Conservation (phyloP, 2,329 filamentous ascomycete genomes). For the Coniosporium tulheliwenetii region DNA sequence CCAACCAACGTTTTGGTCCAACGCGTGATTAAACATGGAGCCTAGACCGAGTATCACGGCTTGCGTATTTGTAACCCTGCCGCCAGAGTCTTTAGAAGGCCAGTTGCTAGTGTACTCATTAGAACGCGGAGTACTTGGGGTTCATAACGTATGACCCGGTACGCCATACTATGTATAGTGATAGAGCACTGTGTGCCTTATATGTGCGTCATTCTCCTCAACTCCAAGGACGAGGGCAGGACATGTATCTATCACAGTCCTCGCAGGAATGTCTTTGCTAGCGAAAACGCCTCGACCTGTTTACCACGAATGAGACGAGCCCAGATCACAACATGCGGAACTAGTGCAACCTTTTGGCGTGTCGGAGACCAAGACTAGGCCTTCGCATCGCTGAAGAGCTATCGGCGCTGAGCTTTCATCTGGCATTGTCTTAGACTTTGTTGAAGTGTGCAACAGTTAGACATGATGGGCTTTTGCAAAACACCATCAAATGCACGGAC, state of each 20-base stretch:
- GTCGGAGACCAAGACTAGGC: constrained; percentile 27
- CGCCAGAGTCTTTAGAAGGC: constrained; percentile 14
- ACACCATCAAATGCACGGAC: too few relatives aligned
- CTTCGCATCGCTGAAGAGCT: constrained; percentile 5
- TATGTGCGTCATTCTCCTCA: constrained; percentile 31
- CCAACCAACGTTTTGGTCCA: constrained; percentile 40
- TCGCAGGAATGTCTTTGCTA: constrained; percentile 25
- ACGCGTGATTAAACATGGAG: constrained; percentile 43
- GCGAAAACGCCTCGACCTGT: constrained; percentile 39
- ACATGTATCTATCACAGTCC: constrained; percentile 34
- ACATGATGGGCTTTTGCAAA: too few relatives aligned
- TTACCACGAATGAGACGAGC: background rate
- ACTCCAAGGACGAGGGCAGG: constrained; percentile 34
- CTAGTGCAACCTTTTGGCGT: constrained; percentile 33
- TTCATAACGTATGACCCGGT: background rate
- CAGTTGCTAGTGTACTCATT: constrained; percentile 22
- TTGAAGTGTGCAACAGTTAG: too few relatives aligned
- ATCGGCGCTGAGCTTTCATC: too few relatives aligned
- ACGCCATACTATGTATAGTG: constrained; percentile 39
- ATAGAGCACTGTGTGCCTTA: constrained; percentile 34
- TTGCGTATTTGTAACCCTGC: constrained; percentile 25
- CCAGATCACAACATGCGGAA: background rate
- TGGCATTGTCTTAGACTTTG: too few relatives aligned
- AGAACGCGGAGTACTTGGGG: background rate
- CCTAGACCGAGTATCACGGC: constrained; percentile 40